Evolutionary conservation across 2,329 filamentous ascomycete genomes (phyloP).

Genomic region (Ophiocordyceps australis): DNA sequence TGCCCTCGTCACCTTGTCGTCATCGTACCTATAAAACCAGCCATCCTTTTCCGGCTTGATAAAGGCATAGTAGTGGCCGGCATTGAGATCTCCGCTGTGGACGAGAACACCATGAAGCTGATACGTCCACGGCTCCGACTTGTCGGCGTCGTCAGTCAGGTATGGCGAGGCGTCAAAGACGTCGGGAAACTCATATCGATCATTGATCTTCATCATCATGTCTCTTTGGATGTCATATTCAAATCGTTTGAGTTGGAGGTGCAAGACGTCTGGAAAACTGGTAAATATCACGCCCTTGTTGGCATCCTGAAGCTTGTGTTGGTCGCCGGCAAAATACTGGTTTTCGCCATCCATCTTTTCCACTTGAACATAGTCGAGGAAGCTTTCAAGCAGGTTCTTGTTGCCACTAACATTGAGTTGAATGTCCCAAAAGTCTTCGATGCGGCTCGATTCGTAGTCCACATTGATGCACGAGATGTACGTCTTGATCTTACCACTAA

Average conservation of each 20-base stretch:
- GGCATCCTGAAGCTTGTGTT: conserved; percentile 85
- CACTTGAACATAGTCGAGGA: conserved; percentile 89
- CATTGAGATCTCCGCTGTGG: conserved; percentile 90
- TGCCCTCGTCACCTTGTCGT: conserved; percentile 90
- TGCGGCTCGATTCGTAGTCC: conserved; percentile 84
- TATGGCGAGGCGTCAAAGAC: conserved; percentile 73
- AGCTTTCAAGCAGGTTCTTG: conserved; percentile 83
- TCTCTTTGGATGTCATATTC: conserved; percentile 94
- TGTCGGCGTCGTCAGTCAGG: conserved; percentile 70
- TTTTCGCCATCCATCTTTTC: conserved; percentile 97
- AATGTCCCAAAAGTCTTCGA: conserved; percentile 98
- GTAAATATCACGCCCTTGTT: conserved; percentile 97
- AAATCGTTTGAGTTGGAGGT: conserved; percentile 91
- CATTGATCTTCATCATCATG: conserved; percentile 98
- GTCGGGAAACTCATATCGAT: conserved; percentile 79
- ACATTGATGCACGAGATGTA: conserved; percentile 99
- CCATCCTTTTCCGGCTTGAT: conserved; percentile 86
- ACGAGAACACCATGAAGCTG: conserved; percentile 90
- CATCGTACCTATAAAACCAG: conserved; percentile 92
- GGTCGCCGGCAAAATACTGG: conserved; percentile 85
- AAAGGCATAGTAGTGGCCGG: conserved; percentile 96
- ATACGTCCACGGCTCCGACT: conserved; percentile 77
- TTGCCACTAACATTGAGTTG: conserved; percentile 93
- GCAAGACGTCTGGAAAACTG: conserved; percentile 82
- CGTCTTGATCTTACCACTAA: conserved; percentile 95